Percentiles rank a stretch among this genome's conserved stretches.
These are phyloP conservation scores for Harringtonia lauricola DNA, from an alignment of 2,329 filamentous ascomycete species.

Conservation along the genomic window DNA sequence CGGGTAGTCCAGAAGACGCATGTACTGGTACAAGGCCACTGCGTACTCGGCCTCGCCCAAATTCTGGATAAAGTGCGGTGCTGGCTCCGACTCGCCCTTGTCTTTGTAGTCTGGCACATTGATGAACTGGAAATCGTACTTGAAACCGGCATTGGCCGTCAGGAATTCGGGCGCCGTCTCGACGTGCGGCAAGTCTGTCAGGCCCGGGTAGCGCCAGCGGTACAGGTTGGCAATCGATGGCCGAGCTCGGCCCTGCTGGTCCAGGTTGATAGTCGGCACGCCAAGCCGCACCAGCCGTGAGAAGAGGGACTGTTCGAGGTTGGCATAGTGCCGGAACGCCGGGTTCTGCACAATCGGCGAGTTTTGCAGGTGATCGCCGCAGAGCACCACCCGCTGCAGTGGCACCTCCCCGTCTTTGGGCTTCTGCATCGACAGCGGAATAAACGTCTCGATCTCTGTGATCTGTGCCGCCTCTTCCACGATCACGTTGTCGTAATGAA, in stretches of 20 bases:
- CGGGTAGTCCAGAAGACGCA: slow-evolving; percentile 90
- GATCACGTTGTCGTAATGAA: slow-evolving; percentile 93
- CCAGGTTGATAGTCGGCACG: slow-evolving; percentile 80
- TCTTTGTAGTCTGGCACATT: slow-evolving; percentile 91
- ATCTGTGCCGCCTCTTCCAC: slow-evolving; percentile 99
- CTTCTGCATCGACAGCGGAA: slow-evolving; percentile 86
- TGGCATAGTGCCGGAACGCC: slow-evolving; percentile 89
- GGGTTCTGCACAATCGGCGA: slow-evolving; percentile 91
- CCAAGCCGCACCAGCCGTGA: slow-evolving; percentile 81
- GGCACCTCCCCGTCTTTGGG: slow-evolving; percentile 60
- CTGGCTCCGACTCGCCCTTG: slow-evolving; percentile 76
- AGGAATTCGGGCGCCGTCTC: slow-evolving; percentile 59
- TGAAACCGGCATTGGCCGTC: slow-evolving; percentile 80
- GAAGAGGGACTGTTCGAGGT: slow-evolving; percentile 92
- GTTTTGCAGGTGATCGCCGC: slow-evolving; percentile 94
- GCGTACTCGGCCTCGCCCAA: slow-evolving; percentile 94
- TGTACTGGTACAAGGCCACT: slow-evolving; percentile 92
- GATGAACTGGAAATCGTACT: slow-evolving; percentile 93
- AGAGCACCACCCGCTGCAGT: slow-evolving; percentile 80
- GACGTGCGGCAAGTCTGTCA: slow-evolving; percentile 71
- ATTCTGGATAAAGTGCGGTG: slow-evolving; percentile 92
- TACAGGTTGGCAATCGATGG: slow-evolving; percentile 83
- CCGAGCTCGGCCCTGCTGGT: slow-evolving; percentile 86
- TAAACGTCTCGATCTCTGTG: slow-evolving; percentile 94
- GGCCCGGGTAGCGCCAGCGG: slow-evolving; percentile 78